Evolutionary conservation across 306 rosid species (phyloP), one percentile per base, ranked within the genome.

Genomic region (Quercus cerris): DNA sequence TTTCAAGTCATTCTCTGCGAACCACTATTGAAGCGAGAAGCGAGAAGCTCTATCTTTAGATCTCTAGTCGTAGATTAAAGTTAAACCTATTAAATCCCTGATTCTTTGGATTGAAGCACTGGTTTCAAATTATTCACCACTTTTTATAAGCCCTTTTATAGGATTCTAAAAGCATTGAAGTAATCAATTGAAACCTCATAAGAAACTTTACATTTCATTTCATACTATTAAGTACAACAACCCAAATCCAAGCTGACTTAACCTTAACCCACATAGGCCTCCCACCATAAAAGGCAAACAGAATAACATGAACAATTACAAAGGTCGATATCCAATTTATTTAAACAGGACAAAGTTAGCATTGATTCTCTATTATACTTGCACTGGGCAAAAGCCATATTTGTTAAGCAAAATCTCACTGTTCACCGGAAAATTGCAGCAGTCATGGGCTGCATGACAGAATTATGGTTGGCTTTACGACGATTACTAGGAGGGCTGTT

Each of bases 381-480:
- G n/a, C 38, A 64, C 44, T 28, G n/a, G 9, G 17, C 72, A 68
- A 71, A 77, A 33, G n/a, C 27, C 20, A 68, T 69, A 31, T 77
- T 30, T 83, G 68, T 23, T n/a, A 20, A 35, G 81, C 77, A 70
- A 81, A 74, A 31, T 76, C 78, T 71, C 44, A 28, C 56, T 51
- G 73, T 23, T 87, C 80, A 91, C 58, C 77, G 79, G 23, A 81
- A 81, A 73, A 35, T 31, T 80, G 80, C 82, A 5, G 93, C 81
- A 14, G 86, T 82, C 81, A 90, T 76, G 5, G 87, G 84, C 15
- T 51, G 77, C 70, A 75, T 61, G n/a, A 75, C 81, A 61, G 92
- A 87, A 70, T 73, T 20, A 72, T 84, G 90, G 81, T 71, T 79
- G 72, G 89, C 63, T 75, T 90, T 91, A 64, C 74, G 88, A 23